A percentile compares a stretch with the other conserved stretches of the same genome.
Conservation (phyloP, 768 basidiomycete species). For the Boletus sp. region DNA sequence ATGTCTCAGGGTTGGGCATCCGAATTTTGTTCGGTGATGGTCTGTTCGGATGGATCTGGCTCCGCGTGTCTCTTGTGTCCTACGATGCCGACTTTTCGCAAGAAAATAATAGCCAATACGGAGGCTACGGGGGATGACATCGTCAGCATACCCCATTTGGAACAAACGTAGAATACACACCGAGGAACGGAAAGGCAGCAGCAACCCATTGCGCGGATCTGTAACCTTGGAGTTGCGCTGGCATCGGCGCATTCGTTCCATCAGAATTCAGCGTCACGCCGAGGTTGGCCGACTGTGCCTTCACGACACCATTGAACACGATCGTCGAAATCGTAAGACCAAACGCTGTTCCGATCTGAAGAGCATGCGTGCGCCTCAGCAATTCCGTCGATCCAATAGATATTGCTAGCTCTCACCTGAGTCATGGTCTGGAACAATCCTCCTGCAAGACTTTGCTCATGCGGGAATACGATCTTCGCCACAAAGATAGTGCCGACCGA, state of each 20-base stretch:
- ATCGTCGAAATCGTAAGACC: slow-evolving; percentile 73
- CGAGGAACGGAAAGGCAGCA: slow-evolving; percentile 58
- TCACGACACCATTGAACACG: slow-evolving; percentile 57
- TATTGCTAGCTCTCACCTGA: slow-evolving; percentile 40
- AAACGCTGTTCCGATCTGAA: slow-evolving; percentile 62
- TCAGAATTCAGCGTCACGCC: slow-evolving; percentile 32
- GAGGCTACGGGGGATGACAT: slow-evolving; percentile 16
- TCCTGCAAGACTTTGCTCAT: slow-evolving; percentile 75
- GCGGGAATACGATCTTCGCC: slow-evolving; percentile 58
- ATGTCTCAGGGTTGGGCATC: slow-evolving; percentile 4
- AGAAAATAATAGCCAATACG: slow-evolving; percentile 35
- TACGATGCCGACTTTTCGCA: slow-evolving; percentile 41
- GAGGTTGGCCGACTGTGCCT: slow-evolving; percentile 26
- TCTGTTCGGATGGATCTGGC: slow-evolving; percentile 21
- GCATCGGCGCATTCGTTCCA: slow-evolving; percentile 29
- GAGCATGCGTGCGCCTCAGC: not conserved
- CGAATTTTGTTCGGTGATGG: slow-evolving; percentile 11
- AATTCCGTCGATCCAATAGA: not conserved
- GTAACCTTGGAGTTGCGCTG: slow-evolving; percentile 51
- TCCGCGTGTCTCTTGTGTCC: slow-evolving; percentile 22
- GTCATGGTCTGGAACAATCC: slow-evolving; percentile 79
- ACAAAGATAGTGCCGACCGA: slow-evolving; percentile 71
- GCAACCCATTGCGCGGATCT: slow-evolving; percentile 61
- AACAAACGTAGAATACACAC: slow-evolving; percentile 28
- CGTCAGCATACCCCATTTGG: not conserved